These are phyloP conservation scores for Parasarocladium wereldwijsianum DNA, from an alignment of 2,329 filamentous ascomycete genomes.

Conservation along the genomic window DNA sequence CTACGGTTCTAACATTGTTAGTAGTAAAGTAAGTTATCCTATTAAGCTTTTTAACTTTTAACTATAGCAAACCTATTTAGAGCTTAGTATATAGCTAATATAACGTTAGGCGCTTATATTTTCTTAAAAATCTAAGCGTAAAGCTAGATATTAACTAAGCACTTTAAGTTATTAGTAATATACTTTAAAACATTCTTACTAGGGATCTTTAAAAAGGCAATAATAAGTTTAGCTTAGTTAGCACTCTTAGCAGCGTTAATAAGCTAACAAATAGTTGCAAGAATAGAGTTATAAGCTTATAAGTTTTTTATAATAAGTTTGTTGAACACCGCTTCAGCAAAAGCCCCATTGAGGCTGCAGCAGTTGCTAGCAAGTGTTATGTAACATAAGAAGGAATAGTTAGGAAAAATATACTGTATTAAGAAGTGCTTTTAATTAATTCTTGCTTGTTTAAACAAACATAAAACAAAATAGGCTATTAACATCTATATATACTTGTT, in stretches of 20 bases:
- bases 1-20: background rate
- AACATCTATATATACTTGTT: no score
- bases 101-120: background rate
- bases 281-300: background rate
- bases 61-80: constrained; percentile 1
- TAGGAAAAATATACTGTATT: no score
- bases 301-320: background rate
- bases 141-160: background rate
- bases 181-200: background rate
- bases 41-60: background rate
- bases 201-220: no score
- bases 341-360: no score
- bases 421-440: no score
- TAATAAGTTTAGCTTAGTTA: no score
- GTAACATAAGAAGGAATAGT: no score
- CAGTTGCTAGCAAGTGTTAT: no score
- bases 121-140: no score
- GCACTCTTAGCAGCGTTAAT: background rate
- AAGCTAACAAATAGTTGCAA: background rate
- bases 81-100: constrained; percentile 1
- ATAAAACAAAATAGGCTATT: background rate
- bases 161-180: background rate
- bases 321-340: background rate
- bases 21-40: background rate
- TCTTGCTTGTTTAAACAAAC: background rate